A percentile compares a stretch with the other conserved stretches of the same genome.
phyloP scores from a whole-genome alignment of 2,329 filamentous ascomycete genomes.

The Verticillium klebahnii region DNA sequence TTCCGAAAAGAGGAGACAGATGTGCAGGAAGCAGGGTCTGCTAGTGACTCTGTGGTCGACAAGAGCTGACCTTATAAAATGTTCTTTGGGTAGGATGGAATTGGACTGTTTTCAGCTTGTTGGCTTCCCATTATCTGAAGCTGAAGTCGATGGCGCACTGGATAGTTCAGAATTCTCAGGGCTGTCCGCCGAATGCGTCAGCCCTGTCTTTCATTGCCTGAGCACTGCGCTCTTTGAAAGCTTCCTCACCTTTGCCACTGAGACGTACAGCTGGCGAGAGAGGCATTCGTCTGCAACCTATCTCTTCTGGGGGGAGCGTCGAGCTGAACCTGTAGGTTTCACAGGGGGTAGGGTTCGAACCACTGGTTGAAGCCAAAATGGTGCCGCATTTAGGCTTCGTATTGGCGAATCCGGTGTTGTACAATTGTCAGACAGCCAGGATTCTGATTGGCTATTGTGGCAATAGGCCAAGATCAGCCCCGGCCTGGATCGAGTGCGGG shows the following conservation, averaged over 20 bases:
- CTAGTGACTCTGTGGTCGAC: neutral
- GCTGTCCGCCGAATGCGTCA: too few relatives aligned
- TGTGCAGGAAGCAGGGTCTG: neutral
- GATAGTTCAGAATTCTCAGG: neutral
- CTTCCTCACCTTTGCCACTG: too few relatives aligned
- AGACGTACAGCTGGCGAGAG: too few relatives aligned
- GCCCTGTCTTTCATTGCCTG: too few relatives aligned
- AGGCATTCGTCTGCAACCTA: too few relatives aligned
- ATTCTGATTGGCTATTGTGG: neutral
- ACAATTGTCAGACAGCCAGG: neutral
- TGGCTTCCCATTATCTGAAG: neutral
- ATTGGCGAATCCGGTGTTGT: too few relatives aligned
- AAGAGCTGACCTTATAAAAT: neutral
- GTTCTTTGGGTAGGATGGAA: neutral
- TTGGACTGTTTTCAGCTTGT: neutral
- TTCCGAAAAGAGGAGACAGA: neutral
- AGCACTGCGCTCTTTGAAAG: too few relatives aligned
- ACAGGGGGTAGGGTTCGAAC: too few relatives aligned
- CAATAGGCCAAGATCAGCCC: neutral
- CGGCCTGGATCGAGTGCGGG: neutral
- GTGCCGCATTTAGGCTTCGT: too few relatives aligned
- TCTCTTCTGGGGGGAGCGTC: too few relatives aligned
- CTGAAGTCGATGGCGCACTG: neutral
- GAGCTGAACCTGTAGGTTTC: too few relatives aligned
- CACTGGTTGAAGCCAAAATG: too few relatives aligned